Conservation (phyloP, 495 filamentous ascomycete genomes). For the Massariosphaeria phaeospora region DNA sequence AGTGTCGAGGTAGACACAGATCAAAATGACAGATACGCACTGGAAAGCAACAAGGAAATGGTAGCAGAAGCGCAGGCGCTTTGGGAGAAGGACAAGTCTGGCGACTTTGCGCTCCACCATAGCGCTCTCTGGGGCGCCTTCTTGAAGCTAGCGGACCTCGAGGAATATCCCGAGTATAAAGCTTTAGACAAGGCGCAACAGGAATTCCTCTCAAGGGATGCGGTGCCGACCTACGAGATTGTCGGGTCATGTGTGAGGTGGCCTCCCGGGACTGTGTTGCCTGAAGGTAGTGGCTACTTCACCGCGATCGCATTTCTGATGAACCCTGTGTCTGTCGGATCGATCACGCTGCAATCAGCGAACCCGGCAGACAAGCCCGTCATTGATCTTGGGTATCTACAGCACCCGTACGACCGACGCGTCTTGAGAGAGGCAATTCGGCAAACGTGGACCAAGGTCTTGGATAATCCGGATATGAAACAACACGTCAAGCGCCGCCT, state of each 20-base stretch:
- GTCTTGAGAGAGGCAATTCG: conserved; percentile 52
- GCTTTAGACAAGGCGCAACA: conserved; percentile 9
- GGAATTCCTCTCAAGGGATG: conserved; percentile 14
- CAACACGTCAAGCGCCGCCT: conserved; percentile 46
- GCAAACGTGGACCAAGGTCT: conserved; percentile 43
- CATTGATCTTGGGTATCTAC: conserved; percentile 22
- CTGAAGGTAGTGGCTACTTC: conserved; percentile 15
- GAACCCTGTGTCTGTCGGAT: conserved; percentile 24
- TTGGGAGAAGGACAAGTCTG: conserved; percentile 23
- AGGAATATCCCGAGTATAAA: conserved; percentile 18
- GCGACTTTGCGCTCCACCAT: conserved; percentile 13
- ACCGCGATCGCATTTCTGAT: conserved; percentile 21
- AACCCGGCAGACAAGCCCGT: conserved; percentile 22
- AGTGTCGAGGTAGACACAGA: conserved; percentile 18
- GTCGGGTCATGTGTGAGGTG: not conserved
- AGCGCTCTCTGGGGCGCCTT: conserved; percentile 16
- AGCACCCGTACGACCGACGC: conserved; percentile 53
- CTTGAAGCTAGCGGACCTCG: conserved; percentile 17
- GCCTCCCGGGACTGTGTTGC: conserved; percentile 12
- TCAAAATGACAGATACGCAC: conserved; percentile 21
- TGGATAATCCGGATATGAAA: conserved; percentile 44
- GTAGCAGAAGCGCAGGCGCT: conserved; percentile 10
- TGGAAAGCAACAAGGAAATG: conserved; percentile 16
- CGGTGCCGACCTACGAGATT: conserved; percentile 21
- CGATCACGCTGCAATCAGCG: conserved; percentile 18